These are phyloP conservation scores for Neurospora pannonica DNA, from an alignment of 495 filamentous ascomycete genomes.

Conservation along the genomic window DNA sequence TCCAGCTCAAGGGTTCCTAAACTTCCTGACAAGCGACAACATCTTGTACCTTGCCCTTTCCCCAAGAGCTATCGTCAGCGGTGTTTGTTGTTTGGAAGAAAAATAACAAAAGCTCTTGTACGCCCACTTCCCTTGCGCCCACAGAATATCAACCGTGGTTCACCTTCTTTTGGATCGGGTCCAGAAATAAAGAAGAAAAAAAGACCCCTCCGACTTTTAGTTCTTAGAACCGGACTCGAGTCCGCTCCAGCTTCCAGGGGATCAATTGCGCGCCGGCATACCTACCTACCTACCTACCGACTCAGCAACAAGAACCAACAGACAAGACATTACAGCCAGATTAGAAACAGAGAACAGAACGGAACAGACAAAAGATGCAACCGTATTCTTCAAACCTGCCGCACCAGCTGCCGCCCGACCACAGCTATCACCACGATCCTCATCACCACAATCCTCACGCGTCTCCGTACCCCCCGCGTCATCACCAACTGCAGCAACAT, in stretches of 20 bases:
- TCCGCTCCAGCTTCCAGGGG: not conserved
- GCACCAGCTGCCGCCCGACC: not conserved
- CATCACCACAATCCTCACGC: slow-evolving; percentile 15
- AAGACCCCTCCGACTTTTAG: not conserved
- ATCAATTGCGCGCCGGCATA: not conserved
- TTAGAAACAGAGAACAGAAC: not conserved
- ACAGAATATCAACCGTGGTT: not conserved
- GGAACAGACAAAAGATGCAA: not conserved
- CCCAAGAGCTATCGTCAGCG: not conserved
- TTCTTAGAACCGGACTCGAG: not conserved
- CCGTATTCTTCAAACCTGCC: not conserved
- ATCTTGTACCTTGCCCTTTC: not conserved
- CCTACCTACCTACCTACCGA: not conserved
- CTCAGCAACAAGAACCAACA: not conserved
- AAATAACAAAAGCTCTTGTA: not conserved
- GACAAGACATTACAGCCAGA: not conserved
- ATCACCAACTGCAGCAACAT: slow-evolving; percentile 12
- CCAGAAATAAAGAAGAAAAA: not conserved
- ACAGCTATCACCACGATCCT: slow-evolving; percentile 12
- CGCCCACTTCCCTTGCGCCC: not conserved
- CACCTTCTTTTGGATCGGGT: not conserved
- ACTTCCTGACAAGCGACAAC: not conserved
- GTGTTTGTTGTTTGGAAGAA: not conserved
- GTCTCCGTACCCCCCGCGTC: slow-evolving; percentile 11
- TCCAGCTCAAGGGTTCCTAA: not conserved